Evolutionary conservation across 2,329 filamentous ascomycete species (phyloP).

Genomic region (Verticillium tricorpus): DNA sequence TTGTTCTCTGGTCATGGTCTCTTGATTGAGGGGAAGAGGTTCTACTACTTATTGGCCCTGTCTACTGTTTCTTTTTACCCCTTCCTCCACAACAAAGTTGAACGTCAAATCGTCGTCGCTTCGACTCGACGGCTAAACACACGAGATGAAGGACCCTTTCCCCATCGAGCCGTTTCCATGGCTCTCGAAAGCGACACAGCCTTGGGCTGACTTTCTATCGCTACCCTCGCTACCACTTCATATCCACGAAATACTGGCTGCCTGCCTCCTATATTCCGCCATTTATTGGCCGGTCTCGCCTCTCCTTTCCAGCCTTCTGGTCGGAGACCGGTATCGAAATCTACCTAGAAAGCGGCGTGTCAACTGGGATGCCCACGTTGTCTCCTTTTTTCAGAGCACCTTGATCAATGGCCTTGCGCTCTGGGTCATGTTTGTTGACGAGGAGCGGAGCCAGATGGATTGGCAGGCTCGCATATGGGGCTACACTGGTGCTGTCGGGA

Average conservation of each 20-base stretch:
- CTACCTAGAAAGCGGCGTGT: constrained; percentile 57
- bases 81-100: not conserved
- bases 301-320: constrained; percentile 55
- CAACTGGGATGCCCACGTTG: constrained; percentile 84
- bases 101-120: not conserved
- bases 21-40: not conserved
- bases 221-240: constrained; percentile 69
- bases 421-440: constrained; percentile 65
- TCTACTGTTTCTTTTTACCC: not conserved
- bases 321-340: constrained; percentile 61
- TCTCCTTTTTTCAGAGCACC: constrained; percentile 73
- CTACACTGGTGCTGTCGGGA: constrained; percentile 66
- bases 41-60: not conserved
- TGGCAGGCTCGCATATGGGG: constrained; percentile 70
- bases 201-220: constrained; percentile 56
- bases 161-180: constrained; percentile 57
- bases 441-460: constrained; percentile 62
- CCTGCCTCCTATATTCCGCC: constrained; percentile 63
- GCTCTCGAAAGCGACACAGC: constrained; percentile 53
- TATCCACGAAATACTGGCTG: constrained; percentile 69
- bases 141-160: constrained; percentile 68
- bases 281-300: constrained; percentile 66
- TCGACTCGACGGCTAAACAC: not conserved
- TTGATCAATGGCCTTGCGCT: constrained; percentile 70
- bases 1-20: not conserved